Evolutionary conservation across 768 basidiomycete species (phyloP), one percentile per base, ranked within the genome.

Genomic region (Lentinula guzmanii): DNA sequence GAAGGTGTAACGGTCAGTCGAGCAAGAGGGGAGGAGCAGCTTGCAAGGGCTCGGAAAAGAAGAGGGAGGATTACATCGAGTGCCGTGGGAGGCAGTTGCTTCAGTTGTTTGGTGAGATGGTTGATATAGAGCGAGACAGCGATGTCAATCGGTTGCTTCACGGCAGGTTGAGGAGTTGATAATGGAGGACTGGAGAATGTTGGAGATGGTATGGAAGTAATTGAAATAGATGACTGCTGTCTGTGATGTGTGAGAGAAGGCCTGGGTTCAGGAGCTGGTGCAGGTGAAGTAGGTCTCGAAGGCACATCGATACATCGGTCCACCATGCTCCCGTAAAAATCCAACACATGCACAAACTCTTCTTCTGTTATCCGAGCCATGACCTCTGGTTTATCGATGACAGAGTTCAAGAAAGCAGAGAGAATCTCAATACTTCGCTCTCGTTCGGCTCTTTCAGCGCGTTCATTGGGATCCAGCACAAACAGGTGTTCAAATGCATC

Each of bases 31-130:
- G 84, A 80, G 3, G 84, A 76, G 67, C 82, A 88, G 65, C 82
- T 85, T 1, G 86, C 83, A 24, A 89, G 77, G 21, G 81, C 82
- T 16, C 87, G 85, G 67, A 91, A 89, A n/a, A 93, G 81, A 37
- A 88, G 76, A 0, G 88, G 86, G n/a, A 91, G 75, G 57, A 91
- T 84, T 39, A 73, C 64, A 46, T 61, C 52, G 52, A 61, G 52
- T 39, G 35, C n/a, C 2, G 48, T 33, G 21, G 39, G 39, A 39
- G 61, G 53, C 3, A 55, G 53, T 16, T 58, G 48, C 37, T 61
- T 64, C 37, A 58, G 16, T 50, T 62, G 63, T 34, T 43, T 43
- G 50, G 16, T 62, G n/a, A 58, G 52, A 16, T 62, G 63, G n/a
- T 24, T 45, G 37, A 46, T 57, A 50, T 57, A 57, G 15, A 51